A percentile compares a stretch with the other conserved stretches of the same genome.
phyloP scores from a whole-genome alignment of 257 asterid genomes.

The Henckelia pumila region DNA sequence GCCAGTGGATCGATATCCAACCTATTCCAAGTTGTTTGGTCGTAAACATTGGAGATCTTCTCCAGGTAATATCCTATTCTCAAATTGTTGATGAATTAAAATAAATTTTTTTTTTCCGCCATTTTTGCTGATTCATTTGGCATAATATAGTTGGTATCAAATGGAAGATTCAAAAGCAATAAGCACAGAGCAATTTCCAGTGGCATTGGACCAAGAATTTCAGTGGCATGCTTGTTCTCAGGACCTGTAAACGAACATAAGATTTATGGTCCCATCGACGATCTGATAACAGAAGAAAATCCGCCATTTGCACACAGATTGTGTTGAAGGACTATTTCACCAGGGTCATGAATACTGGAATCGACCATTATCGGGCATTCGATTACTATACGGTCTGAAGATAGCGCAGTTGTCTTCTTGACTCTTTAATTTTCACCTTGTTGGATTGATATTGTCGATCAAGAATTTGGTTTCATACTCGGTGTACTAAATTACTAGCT shows the following conservation, averaged over 20 bases:
- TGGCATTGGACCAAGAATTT: slow-evolving; percentile 44
- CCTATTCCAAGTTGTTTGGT: slow-evolving; percentile 32
- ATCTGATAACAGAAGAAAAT: slow-evolving; percentile 42
- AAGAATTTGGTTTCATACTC: too few species aligned
- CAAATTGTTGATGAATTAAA: too few species aligned
- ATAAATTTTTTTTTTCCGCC: not conserved
- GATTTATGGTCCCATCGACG: slow-evolving; percentile 44
- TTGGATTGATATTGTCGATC: too few species aligned
- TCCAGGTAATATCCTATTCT: slow-evolving; percentile 34
- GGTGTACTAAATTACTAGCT: too few species aligned
- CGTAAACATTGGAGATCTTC: slow-evolving; percentile 36
- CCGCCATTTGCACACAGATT: slow-evolving; percentile 35
- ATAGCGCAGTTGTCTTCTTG: too few species aligned
- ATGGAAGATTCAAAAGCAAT: slow-evolving; percentile 39
- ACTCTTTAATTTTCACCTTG: not conserved
- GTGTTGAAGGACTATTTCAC: slow-evolving; percentile 29
- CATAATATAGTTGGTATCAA: slow-evolving; percentile 41
- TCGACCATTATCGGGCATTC: slow-evolving; percentile 30
- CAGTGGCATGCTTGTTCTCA: slow-evolving; percentile 42
- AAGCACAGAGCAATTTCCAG: slow-evolving; percentile 44
- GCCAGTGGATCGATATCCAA: slow-evolving; percentile 31
- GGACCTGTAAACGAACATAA: slow-evolving; percentile 14
- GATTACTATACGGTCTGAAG: slow-evolving; percentile 34
- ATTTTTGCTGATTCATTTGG: not conserved
- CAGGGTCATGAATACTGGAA: slow-evolving; percentile 28